Conservation (phyloP, 805 yeast genomes). For the Starmerella etchellsii region DNA sequence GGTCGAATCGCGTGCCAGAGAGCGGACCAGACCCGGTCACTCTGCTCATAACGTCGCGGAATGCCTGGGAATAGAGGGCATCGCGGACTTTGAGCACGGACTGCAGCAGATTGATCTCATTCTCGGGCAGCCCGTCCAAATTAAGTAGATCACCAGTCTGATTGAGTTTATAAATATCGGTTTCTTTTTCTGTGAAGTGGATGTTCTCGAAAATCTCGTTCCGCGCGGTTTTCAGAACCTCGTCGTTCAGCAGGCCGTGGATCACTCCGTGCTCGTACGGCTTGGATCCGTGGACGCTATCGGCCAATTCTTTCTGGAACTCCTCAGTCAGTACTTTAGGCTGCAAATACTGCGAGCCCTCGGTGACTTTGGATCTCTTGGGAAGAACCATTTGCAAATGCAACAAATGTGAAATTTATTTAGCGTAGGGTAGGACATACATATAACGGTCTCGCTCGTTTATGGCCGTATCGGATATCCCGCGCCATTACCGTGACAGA, state of each 20-base stretch:
- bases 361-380: conserved; percentile 1
- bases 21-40: conserved; percentile 82
- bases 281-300: conserved; percentile 39
- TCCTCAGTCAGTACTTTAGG: conserved; percentile 7
- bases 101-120: conserved; percentile 61
- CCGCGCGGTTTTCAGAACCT: conserved; percentile 63
- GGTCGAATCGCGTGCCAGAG: conserved; percentile 83
- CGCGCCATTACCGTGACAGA: no score
- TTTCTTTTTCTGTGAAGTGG: conserved; percentile 88
- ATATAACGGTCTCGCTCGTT: no score
- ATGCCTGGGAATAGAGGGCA: conserved; percentile 75
- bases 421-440: no score
- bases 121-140: conserved; percentile 67
- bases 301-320: conserved; percentile 9
- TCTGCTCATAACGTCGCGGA: conserved; percentile 61
- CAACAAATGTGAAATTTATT: no score
- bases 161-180: conserved; percentile 83
- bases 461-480: no score
- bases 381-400: neutral
- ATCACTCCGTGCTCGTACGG: conserved; percentile 92
- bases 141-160: conserved; percentile 88
- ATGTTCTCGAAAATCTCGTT: conserved; percentile 71
- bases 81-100: conserved; percentile 66
- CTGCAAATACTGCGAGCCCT: conserved; percentile 7
- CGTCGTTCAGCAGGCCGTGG: conserved; percentile 57